Evolutionary conservation across 495 filamentous ascomycete species (phyloP).

Genomic region (Halenospora varia): DNA sequence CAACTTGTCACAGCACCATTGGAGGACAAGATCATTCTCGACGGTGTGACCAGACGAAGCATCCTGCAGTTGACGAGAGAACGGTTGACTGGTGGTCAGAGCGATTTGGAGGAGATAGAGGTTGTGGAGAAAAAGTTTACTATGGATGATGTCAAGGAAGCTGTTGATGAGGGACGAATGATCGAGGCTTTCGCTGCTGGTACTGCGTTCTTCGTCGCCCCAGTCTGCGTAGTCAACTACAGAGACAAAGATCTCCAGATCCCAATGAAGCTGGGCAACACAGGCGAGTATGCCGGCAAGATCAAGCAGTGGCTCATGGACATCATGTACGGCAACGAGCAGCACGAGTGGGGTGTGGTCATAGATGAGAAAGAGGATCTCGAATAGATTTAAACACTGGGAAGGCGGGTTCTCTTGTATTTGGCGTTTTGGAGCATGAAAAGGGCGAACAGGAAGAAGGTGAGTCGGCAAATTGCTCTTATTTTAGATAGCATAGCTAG

Average conservation of each 20-base stretch:
- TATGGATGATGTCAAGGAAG: slow-evolving; percentile 73
- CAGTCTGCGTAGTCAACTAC: slow-evolving; percentile 70
- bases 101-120: slow-evolving; percentile 54
- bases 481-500: neutral
- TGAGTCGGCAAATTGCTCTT: neutral
- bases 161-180: slow-evolving; percentile 68
- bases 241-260: slow-evolving; percentile 64
- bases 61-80: slow-evolving; percentile 69
- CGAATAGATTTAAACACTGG: neutral
- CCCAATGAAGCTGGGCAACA: slow-evolving; percentile 54
- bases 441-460: too few relatives aligned
- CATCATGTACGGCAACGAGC: slow-evolving; percentile 82
- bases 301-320: slow-evolving; percentile 75
- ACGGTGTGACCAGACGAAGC: slow-evolving; percentile 77
- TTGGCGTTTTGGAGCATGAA: slow-evolving; percentile 6
- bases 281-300: slow-evolving; percentile 58
- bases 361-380: slow-evolving; percentile 52
- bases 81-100: slow-evolving; percentile 42
- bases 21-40: slow-evolving; percentile 75
- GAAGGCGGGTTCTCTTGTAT: neutral
- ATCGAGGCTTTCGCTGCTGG: slow-evolving; percentile 84
- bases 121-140: slow-evolving; percentile 76
- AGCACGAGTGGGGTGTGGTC: slow-evolving; percentile 76
- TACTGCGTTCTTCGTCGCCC: slow-evolving; percentile 84
- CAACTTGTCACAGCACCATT: slow-evolving; percentile 82